phyloP scores from a whole-genome alignment of 768 basidiomycete genomes.

The Phallus indusiatus region DNA sequence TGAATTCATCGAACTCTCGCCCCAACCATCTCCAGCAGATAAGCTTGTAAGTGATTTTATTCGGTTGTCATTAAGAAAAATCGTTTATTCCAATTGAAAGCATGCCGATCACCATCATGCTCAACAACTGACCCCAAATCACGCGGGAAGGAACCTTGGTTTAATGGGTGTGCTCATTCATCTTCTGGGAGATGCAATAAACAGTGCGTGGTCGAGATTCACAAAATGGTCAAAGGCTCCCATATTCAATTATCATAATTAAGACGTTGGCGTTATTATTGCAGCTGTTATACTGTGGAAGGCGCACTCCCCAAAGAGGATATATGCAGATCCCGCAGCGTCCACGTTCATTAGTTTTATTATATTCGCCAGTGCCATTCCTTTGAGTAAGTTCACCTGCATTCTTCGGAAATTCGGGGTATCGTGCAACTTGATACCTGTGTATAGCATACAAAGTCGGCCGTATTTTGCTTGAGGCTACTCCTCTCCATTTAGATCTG shows the following conservation, averaged over 20 bases:
- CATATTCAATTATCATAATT: too few relatives aligned
- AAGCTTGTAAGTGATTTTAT: too few relatives aligned
- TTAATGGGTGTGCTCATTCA: constrained; percentile 41
- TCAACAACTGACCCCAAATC: constrained; percentile 16
- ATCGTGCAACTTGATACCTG: too few relatives aligned
- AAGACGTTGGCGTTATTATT: constrained; percentile 47
- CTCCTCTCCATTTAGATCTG: constrained; percentile 40
- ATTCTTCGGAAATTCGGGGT: too few relatives aligned
- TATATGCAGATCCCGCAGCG: constrained; percentile 46
- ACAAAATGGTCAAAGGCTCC: too few relatives aligned
- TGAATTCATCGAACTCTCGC: too few relatives aligned
- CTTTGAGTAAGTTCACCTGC: constrained; percentile 39
- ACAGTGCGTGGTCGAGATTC: constrained; percentile 28
- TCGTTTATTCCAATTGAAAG: too few relatives aligned
- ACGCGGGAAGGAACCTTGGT: constrained; percentile 34
- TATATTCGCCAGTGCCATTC: constrained; percentile 44
- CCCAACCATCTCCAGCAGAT: too few relatives aligned
- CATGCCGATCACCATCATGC: constrained; percentile 43
- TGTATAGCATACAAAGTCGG: constrained; percentile 38
- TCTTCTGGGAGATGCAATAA: constrained; percentile 43
- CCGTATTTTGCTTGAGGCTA: constrained; percentile 43
- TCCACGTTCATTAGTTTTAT: constrained; percentile 41
- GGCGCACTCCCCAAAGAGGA: constrained; percentile 31
- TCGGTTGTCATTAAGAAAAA: too few relatives aligned
- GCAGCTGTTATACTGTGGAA: constrained; percentile 43